These are phyloP conservation scores for Nicotiana undulata DNA, from an alignment of 257 asterid species.

Conservation along the genomic window DNA sequence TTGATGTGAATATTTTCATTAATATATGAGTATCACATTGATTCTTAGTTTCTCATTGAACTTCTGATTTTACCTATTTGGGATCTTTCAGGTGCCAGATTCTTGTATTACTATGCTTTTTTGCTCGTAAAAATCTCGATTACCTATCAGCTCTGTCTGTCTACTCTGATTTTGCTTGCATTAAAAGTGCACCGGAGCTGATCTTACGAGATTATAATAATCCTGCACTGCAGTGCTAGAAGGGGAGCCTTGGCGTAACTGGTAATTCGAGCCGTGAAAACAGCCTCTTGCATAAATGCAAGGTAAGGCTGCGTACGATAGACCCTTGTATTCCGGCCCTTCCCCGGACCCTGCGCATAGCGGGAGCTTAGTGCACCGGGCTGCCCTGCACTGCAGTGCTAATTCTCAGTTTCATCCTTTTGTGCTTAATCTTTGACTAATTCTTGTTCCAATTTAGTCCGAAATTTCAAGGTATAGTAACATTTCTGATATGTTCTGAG, in stretches of 20 bases:
- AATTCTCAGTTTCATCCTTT: background rate
- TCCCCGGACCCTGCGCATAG: no score
- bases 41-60: background rate
- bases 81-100: conserved; percentile 7
- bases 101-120: background rate
- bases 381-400: no score
- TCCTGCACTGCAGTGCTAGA: background rate
- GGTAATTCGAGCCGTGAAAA: no score
- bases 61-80: conserved; percentile 13
- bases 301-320: no score
- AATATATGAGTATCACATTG: background rate
- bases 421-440: background rate
- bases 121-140: background rate
- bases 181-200: background rate
- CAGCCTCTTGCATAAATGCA: no score
- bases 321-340: no score
- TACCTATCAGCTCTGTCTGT: background rate
- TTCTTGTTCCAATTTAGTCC: background rate
- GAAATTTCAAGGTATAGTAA: background rate
- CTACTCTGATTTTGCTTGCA: background rate
- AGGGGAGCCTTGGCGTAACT: no score
- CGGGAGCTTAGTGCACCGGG: no score
- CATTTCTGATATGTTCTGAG: background rate
- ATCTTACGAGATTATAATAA: background rate
- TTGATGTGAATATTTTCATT: conserved; percentile 5